Base-by-base conservation (phyloP, 2,329 filamentous ascomycete genomes). In the Neocatenulostroma microsporum region DNA sequence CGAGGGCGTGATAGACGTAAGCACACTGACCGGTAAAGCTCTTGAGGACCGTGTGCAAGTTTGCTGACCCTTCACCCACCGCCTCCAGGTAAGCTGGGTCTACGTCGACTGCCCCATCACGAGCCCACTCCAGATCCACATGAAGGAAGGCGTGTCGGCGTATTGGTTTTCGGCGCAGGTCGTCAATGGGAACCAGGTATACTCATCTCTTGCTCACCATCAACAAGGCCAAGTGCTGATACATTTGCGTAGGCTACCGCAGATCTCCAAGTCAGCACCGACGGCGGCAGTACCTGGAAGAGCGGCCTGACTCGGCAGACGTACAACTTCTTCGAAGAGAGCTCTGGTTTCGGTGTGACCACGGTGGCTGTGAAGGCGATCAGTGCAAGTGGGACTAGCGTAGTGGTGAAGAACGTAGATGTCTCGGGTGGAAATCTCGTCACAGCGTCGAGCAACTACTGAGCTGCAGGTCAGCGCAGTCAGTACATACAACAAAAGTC, bases 121-220 rank as follows among this genome's bases (percentile, higher is more conserved):
- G 31, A 57, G 61, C 0, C 66, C 70, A 2, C 56, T 77, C 8
- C 47, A 62, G 30, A 61, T 76, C 17, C 66, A 69, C 55, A 73
- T 72, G 60, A 75, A 76, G 54, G 61, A 64, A 15, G 69, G 69
- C 17, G 66, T 68, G 3, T 70, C 67, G 4, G 51, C 58, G 20
- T 66, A 67, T 55, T 75, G 72, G 71, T 76, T 76, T 61, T 67
- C 66, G 31, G 76, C 78, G 67, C 78, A 82, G 56, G 76, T 81
- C 28, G 65, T 78, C 49, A 80, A 81, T 58, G 62, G 72, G 49
- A 20, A 37, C 13, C 64, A 73, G n/a, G n/a, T n/a, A n/a, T n/a
- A n/a, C n/a, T n/a, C n/a, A n/a, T n/a, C n/a, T n/a, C n/a, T n/a
- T n/a, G n/a, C n/a, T n/a, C n/a, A n/a, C n/a, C n/a, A n/a, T n/a